Evolutionary conservation across 1,284 basidiomycete species (phyloP).

Genomic region (Cryptococcus hybrid): DNA sequence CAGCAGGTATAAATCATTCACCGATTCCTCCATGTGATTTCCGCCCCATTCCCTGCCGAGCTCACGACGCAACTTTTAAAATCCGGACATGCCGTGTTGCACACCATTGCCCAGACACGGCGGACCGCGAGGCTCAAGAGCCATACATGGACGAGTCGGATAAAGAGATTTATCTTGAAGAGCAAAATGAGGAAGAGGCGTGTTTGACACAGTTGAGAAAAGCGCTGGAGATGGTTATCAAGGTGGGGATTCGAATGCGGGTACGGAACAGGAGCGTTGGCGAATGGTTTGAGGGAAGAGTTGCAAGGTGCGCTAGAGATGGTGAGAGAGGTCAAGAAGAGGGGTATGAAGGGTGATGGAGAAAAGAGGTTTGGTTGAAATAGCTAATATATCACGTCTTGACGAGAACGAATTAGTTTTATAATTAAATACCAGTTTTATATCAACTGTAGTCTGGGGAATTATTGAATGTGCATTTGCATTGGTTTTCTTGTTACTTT

Average conservation of each 20-base stretch:
- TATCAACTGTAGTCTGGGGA: background rate
- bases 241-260: background rate
- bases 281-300: conserved; percentile 2
- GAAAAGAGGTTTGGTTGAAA: background rate
- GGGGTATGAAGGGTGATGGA: conserved; percentile 4
- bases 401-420: no score
- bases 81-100: conserved; percentile 12
- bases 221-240: conserved; percentile 13
- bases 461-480: no score
- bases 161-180: conserved; percentile 19
- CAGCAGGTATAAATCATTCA: conserved; percentile 62
- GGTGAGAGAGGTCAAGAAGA: conserved; percentile 1
- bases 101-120: conserved; percentile 9
- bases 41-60: conserved; percentile 17
- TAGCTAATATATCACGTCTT: no score
- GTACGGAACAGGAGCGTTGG: conserved; percentile 1
- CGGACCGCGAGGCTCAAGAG: conserved; percentile 17
- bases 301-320: background rate
- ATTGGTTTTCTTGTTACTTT: no score
- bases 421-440: no score
- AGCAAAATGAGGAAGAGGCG: conserved; percentile 22
- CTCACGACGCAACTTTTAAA: conserved; percentile 11
- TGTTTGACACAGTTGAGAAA: conserved; percentile 18
- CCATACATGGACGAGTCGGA: conserved; percentile 27
- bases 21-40: conserved; percentile 66